phyloP scores from a whole-genome alignment of 1,139 yeast species.

The Taphrina communis region DNA sequence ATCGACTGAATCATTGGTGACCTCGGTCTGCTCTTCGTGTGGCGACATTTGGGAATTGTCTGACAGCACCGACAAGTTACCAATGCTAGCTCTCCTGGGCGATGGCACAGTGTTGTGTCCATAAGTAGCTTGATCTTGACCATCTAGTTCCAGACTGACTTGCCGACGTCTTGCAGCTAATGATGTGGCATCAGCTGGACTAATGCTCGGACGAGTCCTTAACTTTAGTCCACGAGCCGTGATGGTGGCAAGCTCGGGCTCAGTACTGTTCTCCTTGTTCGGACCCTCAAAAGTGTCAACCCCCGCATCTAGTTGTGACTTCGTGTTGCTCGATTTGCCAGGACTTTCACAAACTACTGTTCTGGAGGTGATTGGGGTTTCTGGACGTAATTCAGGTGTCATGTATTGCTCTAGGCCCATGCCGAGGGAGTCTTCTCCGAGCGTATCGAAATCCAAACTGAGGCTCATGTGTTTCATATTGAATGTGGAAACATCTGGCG shows the following conservation, averaged over 20 bases:
- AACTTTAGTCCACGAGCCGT: constrained; percentile 35
- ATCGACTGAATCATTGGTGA: not conserved
- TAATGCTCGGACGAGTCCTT: constrained; percentile 32
- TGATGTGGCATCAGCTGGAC: constrained; percentile 35
- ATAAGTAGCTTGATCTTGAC: not conserved
- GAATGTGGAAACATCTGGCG: constrained; percentile 11
- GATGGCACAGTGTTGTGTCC: not conserved
- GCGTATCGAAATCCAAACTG: constrained; percentile 8
- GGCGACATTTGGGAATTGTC: not conserved
- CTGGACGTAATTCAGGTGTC: constrained; percentile 38
- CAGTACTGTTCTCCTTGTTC: not conserved
- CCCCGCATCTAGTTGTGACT: constrained; percentile 23
- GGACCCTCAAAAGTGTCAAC: constrained; percentile 10
- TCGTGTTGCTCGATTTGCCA: not conserved
- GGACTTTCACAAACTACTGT: constrained; percentile 32
- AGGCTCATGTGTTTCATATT: constrained; percentile 17
- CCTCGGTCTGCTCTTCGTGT: not conserved
- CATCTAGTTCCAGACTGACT: constrained; percentile 32
- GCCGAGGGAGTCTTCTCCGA: constrained; percentile 9
- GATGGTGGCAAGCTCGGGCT: constrained; percentile 33
- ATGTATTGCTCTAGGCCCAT: constrained; percentile 36
- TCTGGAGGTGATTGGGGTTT: constrained; percentile 37
- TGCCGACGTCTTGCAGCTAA: constrained; percentile 38
- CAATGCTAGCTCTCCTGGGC: constrained; percentile 20
- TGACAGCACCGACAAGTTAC: not conserved